Conservation (phyloP, 257 asterid species). For the Coffea canephora region DNA sequence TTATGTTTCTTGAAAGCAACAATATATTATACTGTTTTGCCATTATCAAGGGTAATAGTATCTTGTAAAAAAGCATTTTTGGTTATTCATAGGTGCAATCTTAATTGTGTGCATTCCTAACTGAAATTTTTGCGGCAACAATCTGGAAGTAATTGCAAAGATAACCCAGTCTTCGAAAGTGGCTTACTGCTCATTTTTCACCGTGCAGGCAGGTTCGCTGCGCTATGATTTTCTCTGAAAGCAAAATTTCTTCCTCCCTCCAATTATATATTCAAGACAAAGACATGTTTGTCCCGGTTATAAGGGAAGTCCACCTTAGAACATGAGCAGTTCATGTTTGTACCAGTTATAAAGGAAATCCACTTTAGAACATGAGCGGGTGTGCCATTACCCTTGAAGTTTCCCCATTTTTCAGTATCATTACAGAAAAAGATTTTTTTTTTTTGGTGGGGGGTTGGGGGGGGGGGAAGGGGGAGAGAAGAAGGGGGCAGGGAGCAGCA, state of each 20-base stretch:
- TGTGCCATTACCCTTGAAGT: background rate
- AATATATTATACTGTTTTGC: background rate
- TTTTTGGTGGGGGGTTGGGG: background rate
- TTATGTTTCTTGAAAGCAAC: background rate
- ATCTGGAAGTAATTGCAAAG: conserved; percentile 10
- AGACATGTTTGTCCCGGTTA: conserved; percentile 13
- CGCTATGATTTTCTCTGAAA: conserved; percentile 34
- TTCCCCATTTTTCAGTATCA: background rate
- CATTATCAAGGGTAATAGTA: background rate
- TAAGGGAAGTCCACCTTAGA: conserved; percentile 16
- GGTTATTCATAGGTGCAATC: conserved; percentile 2
- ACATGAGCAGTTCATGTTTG: conserved; percentile 6
- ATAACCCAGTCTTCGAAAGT: conserved; percentile 38
- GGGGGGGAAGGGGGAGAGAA: background rate
- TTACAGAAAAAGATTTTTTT: background rate
- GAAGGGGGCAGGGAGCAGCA: background rate
- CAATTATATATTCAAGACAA: conserved; percentile 23
- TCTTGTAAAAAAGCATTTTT: background rate
- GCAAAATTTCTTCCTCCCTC: conserved; percentile 33
- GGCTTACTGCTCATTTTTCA: conserved; percentile 74
- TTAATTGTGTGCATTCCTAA: conserved; percentile 3
- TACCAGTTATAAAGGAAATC: conserved; percentile 8
- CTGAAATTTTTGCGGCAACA: background rate
- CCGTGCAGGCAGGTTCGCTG: conserved; percentile 71
- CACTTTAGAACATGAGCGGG: conserved; percentile 9